These are phyloP conservation scores for Metschnikowia anglica DNA, from an alignment of 805 yeast species.

Conservation along the genomic window DNA sequence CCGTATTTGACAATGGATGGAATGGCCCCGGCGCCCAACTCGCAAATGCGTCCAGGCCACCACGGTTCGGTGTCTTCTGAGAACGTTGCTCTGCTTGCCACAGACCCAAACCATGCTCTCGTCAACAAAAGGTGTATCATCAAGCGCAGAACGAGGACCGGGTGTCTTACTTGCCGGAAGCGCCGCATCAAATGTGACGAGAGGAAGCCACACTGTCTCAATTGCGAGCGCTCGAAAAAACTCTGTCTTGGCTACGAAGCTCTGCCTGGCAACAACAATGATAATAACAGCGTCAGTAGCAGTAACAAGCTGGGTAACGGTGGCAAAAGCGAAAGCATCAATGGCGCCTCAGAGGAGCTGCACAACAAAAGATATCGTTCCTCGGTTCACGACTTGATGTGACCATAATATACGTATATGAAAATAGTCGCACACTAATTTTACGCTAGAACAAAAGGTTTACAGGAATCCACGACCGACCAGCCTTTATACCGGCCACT, in stretches of 20 bases:
- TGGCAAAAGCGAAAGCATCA: not conserved
- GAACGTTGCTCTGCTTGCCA: conserved; percentile 5
- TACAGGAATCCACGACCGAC: no score
- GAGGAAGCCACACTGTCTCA: conserved; percentile 63
- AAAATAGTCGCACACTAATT: not conserved
- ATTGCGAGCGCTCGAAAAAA: conserved; percentile 64
- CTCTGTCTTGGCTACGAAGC: conserved; percentile 66
- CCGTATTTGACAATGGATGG: conserved; percentile 6
- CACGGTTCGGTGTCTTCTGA: conserved; percentile 1
- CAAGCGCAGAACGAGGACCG: conserved; percentile 67
- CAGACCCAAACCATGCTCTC: conserved; percentile 30
- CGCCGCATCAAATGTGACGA: conserved; percentile 77
- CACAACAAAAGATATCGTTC: conserved; percentile 6
- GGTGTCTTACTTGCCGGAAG: conserved; percentile 71
- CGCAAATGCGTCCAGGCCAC: not conserved
- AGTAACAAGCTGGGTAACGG: not conserved
- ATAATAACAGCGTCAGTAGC: not conserved
- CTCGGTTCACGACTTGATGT: conserved; percentile 15
- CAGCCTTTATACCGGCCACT: no score
- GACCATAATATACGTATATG: not conserved
- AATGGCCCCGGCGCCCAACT: not conserved
- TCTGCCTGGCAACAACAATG: conserved; percentile 5
- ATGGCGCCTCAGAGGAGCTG: no score
- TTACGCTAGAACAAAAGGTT: not conserved
- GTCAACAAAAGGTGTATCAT: conserved; percentile 43